These are phyloP conservation scores for Saturnispora halmiae DNA, from an alignment of 805 yeast species.

Conservation along the genomic window DNA sequence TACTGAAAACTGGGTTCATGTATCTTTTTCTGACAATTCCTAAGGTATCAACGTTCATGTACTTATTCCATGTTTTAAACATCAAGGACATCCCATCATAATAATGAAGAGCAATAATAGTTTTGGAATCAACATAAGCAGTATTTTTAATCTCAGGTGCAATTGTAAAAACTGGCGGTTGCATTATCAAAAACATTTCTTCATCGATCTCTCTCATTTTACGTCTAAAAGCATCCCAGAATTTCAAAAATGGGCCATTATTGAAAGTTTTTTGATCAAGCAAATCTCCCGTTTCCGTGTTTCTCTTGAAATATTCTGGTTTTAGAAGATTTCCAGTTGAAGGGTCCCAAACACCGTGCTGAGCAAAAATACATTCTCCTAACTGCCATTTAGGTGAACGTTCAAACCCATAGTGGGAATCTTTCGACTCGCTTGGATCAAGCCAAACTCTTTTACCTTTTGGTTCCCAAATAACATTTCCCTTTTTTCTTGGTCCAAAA, in stretches of 20 bases:
- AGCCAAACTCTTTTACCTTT: constrained; percentile 66
- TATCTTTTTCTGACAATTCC: constrained; percentile 80
- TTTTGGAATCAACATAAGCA: constrained; percentile 45
- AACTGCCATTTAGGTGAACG: constrained; percentile 57
- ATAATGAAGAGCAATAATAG: constrained; percentile 80
- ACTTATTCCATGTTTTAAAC: constrained; percentile 82
- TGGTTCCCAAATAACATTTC: constrained; percentile 52
- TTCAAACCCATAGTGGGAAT: constrained; percentile 60
- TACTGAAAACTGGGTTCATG: constrained; percentile 58
- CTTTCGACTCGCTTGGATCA: constrained; percentile 38
- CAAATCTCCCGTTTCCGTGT: constrained; percentile 31
- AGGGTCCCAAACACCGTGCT: constrained; percentile 67
- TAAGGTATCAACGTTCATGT: constrained; percentile 77
- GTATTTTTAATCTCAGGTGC: constrained; percentile 59
- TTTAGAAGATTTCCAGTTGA: constrained; percentile 31
- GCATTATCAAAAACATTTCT: constrained; percentile 52
- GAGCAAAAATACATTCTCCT: constrained; percentile 75
- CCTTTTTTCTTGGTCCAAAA: constrained; percentile 68
- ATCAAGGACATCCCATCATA: constrained; percentile 91
- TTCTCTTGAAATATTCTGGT: constrained; percentile 43
- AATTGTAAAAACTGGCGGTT: constrained; percentile 69
- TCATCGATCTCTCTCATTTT: constrained; percentile 39
- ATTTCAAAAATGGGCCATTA: constrained; percentile 56
- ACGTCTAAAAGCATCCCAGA: constrained; percentile 42
- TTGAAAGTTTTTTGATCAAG: constrained; percentile 49